Evolutionary conservation across 306 rosid species (phyloP).

Genomic region (Medicago arabica): DNA sequence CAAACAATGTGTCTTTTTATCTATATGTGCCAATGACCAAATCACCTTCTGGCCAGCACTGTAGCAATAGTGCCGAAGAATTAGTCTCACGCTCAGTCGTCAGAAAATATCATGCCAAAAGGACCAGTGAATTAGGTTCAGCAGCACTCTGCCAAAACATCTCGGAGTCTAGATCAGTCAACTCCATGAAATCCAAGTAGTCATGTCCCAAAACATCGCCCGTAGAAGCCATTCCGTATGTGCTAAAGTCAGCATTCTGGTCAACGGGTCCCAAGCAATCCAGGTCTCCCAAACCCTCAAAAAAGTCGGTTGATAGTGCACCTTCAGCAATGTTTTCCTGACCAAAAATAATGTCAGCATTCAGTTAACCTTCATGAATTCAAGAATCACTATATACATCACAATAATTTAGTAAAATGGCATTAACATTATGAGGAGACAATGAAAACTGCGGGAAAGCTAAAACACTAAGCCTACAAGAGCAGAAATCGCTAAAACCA

Average conservation of each 20-base stretch:
- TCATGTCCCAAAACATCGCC: neutral
- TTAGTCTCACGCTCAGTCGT: neutral
- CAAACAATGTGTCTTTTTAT: neutral
- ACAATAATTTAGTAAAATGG: neutral
- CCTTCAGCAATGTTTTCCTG: slow-evolving; percentile 31
- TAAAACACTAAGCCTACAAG: neutral
- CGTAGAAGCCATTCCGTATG: slow-evolving; percentile 18
- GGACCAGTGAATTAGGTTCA: neutral
- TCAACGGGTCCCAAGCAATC: slow-evolving; percentile 12
- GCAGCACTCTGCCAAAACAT: slow-evolving; percentile 1
- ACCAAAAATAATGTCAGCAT: slow-evolving; percentile 2
- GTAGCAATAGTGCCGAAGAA: neutral
- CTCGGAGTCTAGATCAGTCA: slow-evolving; percentile 49
- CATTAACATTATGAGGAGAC: neutral
- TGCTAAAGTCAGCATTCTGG: neutral
- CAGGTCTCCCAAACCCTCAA: slow-evolving; percentile 43
- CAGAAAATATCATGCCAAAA: neutral
- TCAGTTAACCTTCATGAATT: slow-evolving; percentile 34
- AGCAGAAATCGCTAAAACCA: slow-evolving; percentile 1
- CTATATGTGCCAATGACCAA: neutral
- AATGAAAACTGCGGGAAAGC: neutral
- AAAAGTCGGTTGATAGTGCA: slow-evolving; percentile 24
- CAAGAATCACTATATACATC: neutral
- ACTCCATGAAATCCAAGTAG: slow-evolving; percentile 44
- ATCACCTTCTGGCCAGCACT: slow-evolving; percentile 8